Evolutionary conservation across 192 early-diverging fungal genomes (phyloP).

Genomic region (Coemansia umbellata): DNA sequence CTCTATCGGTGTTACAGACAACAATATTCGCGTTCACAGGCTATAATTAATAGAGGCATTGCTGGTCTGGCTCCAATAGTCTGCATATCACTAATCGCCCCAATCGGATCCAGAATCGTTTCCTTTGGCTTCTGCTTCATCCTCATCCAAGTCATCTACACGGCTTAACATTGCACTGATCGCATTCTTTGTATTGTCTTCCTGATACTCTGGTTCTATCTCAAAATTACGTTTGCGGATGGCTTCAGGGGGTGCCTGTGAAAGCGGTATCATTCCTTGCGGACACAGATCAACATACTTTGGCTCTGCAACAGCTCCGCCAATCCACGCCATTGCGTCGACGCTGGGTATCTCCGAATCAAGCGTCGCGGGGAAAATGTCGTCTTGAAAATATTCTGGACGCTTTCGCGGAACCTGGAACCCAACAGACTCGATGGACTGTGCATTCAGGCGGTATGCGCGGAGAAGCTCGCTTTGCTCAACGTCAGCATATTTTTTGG

Average conservation of each 20-base stretch:
- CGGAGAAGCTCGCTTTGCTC: slow-evolving; percentile 65
- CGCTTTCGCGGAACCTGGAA: slow-evolving; percentile 76
- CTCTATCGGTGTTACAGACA: no score
- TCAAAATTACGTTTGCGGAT: slow-evolving; percentile 5
- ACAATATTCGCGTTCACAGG: no score
- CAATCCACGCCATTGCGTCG: slow-evolving; percentile 58
- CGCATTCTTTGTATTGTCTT: slow-evolving; percentile 30
- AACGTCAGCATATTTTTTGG: slow-evolving; percentile 66
- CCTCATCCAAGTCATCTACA: slow-evolving; percentile 10
- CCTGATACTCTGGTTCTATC: slow-evolving; percentile 1
- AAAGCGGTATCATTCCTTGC: slow-evolving; percentile 48
- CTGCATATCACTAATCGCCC: slow-evolving; percentile 1
- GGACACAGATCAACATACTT: slow-evolving; percentile 38
- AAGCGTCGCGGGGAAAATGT: slow-evolving; percentile 67
- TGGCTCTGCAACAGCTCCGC: slow-evolving; percentile 12
- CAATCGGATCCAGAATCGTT: slow-evolving; percentile 22
- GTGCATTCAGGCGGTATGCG: slow-evolving; percentile 64
- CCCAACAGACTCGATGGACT: slow-evolving; percentile 66
- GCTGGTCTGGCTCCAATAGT: not conserved
- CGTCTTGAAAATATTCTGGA: slow-evolving; percentile 90
- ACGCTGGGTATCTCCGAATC: slow-evolving; percentile 55
- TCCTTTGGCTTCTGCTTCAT: not conserved
- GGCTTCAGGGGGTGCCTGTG: slow-evolving; percentile 41
- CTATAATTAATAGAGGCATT: not conserved
- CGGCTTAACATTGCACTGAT: slow-evolving; percentile 34